phyloP scores from a whole-genome alignment of 2,329 filamentous ascomycete species.

The Neofusicoccum cordaticola region DNA sequence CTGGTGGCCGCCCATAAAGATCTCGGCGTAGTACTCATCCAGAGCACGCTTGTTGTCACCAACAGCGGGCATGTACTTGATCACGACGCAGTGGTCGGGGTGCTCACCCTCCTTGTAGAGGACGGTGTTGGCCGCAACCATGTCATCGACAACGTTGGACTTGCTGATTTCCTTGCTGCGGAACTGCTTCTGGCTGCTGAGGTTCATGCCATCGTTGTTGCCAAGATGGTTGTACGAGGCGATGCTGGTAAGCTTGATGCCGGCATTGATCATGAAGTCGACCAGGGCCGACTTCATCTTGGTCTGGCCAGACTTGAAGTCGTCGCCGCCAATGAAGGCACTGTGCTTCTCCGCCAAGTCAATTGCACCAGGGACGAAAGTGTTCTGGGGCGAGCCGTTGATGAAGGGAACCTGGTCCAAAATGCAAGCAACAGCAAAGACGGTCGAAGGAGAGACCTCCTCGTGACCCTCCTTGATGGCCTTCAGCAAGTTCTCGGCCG shows the following conservation, averaged over 20 bases:
- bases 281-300: constrained; percentile 99
- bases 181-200: constrained; percentile 97
- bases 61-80: constrained; percentile 99
- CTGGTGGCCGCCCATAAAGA: constrained; percentile 95
- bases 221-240: constrained; percentile 99
- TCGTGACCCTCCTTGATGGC: constrained; percentile 82
- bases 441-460: constrained; percentile 90
- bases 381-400: constrained; percentile 99
- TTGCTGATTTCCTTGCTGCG: constrained; percentile 99
- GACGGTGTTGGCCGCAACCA: constrained; percentile 92
- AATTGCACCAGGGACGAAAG: constrained; percentile 90
- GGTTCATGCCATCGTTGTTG: constrained; percentile 99
- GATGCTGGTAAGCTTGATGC: constrained; percentile 98
- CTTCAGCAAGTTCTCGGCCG: constrained; percentile 86
- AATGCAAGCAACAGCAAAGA: constrained; percentile 94
- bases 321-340: constrained; percentile 93
- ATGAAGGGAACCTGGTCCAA: constrained; percentile 91
- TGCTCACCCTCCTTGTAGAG: constrained; percentile 91
- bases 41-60: constrained; percentile 98
- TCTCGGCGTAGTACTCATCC: constrained; percentile 99
- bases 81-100: constrained; percentile 96
- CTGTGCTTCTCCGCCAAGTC: constrained; percentile 82
- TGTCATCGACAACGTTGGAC: constrained; percentile 98
- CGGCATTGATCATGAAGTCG: constrained; percentile 96
- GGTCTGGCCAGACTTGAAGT: constrained; percentile 99